phyloP scores from a whole-genome alignment of 257 asterid species.

The Solanum paucissectum region DNA sequence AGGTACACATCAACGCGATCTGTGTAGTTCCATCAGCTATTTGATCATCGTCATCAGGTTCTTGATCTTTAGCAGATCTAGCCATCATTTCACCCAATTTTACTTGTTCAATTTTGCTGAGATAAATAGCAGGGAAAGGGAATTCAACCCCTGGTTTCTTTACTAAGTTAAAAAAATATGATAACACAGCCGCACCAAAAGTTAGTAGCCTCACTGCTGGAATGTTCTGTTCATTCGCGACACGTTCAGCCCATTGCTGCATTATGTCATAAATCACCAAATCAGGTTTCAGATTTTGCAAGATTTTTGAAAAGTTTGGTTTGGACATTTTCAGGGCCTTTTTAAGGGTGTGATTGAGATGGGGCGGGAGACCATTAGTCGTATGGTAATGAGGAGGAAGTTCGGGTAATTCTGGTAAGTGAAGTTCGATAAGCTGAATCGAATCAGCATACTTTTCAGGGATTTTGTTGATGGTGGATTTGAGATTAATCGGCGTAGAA shows the following conservation, averaged over 20 bases:
- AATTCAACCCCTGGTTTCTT: not conserved
- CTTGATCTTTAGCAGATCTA: not conserved
- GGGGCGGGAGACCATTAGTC: slow-evolving; percentile 44
- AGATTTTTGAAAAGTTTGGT: slow-evolving; percentile 10
- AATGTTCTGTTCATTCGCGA: slow-evolving; percentile 5
- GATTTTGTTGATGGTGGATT: slow-evolving; percentile 17
- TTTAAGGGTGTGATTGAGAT: slow-evolving; percentile 24
- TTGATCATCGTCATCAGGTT: slow-evolving; percentile 15
- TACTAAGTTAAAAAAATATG: slow-evolving; percentile 8
- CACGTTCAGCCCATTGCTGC: slow-evolving; percentile 19
- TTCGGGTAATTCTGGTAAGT: slow-evolving; percentile 15
- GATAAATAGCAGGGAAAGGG: slow-evolving; percentile 23
- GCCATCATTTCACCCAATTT: not conserved
- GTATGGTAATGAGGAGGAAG: slow-evolving; percentile 42
- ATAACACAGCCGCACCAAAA: slow-evolving; percentile 10
- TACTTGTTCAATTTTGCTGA: slow-evolving; percentile 1
- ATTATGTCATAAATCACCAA: slow-evolving; percentile 25
- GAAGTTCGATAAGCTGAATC: slow-evolving; percentile 26
- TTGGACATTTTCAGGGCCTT: slow-evolving; percentile 19
- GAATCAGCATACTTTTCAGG: not conserved
- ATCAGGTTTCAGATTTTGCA: slow-evolving; percentile 23
- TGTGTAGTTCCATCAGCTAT: not conserved
- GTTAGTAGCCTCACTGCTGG: slow-evolving; percentile 18
- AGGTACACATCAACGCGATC: not conserved
- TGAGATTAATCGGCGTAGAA: slow-evolving; percentile 35